A percentile compares a stretch with the other conserved stretches of the same genome.
Evolutionary conservation across 441 rosid species (phyloP).

Genomic region (Jatropha podagrica): DNA sequence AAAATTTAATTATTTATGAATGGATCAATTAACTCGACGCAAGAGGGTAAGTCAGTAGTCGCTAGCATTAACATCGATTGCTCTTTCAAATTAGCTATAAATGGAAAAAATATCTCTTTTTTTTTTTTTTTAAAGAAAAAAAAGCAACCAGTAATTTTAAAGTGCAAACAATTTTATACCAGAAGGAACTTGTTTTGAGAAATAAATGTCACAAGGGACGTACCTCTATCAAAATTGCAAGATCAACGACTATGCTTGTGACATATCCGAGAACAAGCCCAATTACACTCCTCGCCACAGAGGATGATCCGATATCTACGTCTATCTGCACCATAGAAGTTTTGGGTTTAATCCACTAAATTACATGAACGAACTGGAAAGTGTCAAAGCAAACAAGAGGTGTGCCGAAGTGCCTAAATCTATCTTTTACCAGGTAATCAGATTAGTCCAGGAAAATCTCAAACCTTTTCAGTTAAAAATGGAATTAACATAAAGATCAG

Average conservation of each 20-base stretch:
- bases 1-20: neutral
- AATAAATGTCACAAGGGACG: conserved; percentile 20
- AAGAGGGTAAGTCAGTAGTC: neutral
- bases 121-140: too few species aligned
- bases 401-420: neutral
- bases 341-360: neutral
- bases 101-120: neutral
- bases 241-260: conserved; percentile 93
- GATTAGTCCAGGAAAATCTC: neutral
- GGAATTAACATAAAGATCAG: neutral
- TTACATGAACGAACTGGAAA: conserved; percentile 1
- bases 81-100: neutral
- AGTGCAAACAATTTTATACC: neutral
- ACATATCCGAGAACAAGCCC: conserved; percentile 96
- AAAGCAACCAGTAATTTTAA: neutral
- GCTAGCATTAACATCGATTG: neutral
- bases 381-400: neutral
- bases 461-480: neutral
- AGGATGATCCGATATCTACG: conserved; percentile 99
- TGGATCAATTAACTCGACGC: neutral
- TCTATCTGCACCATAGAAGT: conserved; percentile 63
- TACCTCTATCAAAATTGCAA: conserved; percentile 94
- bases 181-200: neutral
- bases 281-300: conserved; percentile 91
- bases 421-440: neutral